Evolutionary conservation across 2,329 filamentous ascomycete species (phyloP), one percentile per base, ranked within the genome.

Genomic region (Trichoderma breve): DNA sequence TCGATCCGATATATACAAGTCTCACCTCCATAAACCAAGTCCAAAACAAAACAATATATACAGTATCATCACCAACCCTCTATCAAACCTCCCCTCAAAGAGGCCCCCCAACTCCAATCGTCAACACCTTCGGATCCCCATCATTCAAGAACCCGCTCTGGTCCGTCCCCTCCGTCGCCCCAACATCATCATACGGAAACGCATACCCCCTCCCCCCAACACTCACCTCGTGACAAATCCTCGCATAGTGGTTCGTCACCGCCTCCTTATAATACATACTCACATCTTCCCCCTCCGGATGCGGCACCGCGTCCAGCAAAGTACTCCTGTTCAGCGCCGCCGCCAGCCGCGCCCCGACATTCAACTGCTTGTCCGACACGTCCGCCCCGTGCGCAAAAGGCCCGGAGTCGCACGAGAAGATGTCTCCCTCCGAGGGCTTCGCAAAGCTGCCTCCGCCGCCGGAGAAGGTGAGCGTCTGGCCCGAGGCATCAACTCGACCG

Each of bases 271-370:
- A 92, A 78, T 90, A 92, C 9, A 77, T 79, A 6, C 77, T 78
- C 2, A 86, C 80, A 0, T 76, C 73, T 77, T 88, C 87, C 65
- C 83, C 83, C 70, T 87, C 83, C 15, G 88, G 89, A 81, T 87
- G 89, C 74, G 77, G 76, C n/a, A 79, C 68, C 75, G 87, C 82
- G 24, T 81, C 77, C 64, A 92, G 81, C 73, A 96, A 81, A 12
- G 91, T 95, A 39, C 88, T 90, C 26, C 93, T 87, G 81, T 95
- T 94, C 77, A 95, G 88, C 1, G 91, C 92, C 1, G 93, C 93
- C 0, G 91, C 88, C 15, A 96, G 82, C n/a, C 93, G 86, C 0
- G 93, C 92, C 9, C 90, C 90, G 71, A 95, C 87, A 53, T 90
- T 90, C 73, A 88, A 87, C 78, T 86, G 84, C 76, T 85, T 81